phyloP scores from a whole-genome alignment of 2,329 filamentous ascomycete genomes.

The Nigrospora osmanthi region DNA sequence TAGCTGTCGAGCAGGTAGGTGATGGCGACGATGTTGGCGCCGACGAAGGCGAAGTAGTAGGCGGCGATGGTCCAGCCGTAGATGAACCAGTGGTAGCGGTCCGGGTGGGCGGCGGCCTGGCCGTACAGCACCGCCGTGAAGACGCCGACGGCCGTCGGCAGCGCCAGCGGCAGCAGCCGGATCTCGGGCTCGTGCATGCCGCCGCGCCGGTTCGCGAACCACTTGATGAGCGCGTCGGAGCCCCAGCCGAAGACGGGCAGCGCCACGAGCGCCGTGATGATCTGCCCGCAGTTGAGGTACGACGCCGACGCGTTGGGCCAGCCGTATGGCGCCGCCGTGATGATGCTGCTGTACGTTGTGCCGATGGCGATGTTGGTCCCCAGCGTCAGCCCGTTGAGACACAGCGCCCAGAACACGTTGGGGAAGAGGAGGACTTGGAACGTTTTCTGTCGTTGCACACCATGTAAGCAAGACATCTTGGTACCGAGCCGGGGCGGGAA shows the following conservation, averaged over 20 bases:
- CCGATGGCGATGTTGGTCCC: constrained; percentile 33
- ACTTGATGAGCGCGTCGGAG: constrained; percentile 26
- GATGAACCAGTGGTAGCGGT: constrained; percentile 24
- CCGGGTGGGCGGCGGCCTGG: constrained; percentile 22
- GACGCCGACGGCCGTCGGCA: constrained; percentile 28
- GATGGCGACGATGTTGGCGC: constrained; percentile 34
- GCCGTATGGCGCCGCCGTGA: constrained; percentile 25
- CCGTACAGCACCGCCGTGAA: constrained; percentile 30
- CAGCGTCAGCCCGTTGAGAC: constrained; percentile 28
- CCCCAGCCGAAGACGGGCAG: constrained; percentile 29
- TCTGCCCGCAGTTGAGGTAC: constrained; percentile 31
- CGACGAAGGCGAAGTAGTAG: constrained; percentile 28
- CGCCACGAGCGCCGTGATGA: constrained; percentile 26
- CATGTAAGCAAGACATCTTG: no score
- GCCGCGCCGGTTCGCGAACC: constrained; percentile 23
- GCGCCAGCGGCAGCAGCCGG: constrained; percentile 23
- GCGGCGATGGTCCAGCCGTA: constrained; percentile 17
- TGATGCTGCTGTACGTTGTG: constrained; percentile 29
- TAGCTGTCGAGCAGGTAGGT: constrained; percentile 36
- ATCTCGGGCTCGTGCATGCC: constrained; percentile 33
- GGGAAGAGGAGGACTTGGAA: constrained; percentile 27
- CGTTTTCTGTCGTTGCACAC: constrained; percentile 15
- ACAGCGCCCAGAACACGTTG: constrained; percentile 31
- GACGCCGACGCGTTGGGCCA: constrained; percentile 24
- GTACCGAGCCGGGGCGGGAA: no score